Percentiles rank a stretch among this genome's conserved stretches.
phyloP scores from a whole-genome alignment of 192 early-diverging fungal genomes.

The Backusella mclennaniae region DNA sequence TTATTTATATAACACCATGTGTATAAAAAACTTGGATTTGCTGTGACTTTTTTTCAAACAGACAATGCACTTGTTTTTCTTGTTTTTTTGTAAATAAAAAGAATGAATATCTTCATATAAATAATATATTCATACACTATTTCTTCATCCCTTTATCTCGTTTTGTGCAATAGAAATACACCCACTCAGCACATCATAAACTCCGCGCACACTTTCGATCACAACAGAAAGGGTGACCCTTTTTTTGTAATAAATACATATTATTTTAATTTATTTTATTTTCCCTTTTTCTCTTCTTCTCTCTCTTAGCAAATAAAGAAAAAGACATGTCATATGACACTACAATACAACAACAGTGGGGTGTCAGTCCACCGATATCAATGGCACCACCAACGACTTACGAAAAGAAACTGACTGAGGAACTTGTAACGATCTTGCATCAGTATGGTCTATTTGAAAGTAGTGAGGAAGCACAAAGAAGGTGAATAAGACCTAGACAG shows the following conservation, averaged over 20 bases:
- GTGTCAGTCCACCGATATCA: conserved; percentile 82
- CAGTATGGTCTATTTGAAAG: conserved; percentile 84
- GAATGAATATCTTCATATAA: too few relatives aligned
- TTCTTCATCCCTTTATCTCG: too few relatives aligned
- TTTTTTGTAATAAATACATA: background rate
- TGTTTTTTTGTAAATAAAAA: too few relatives aligned
- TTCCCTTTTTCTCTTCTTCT: background rate
- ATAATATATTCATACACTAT: too few relatives aligned
- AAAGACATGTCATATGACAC: background rate
- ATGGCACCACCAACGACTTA: conserved; percentile 52
- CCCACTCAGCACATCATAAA: background rate
- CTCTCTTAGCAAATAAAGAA: background rate
- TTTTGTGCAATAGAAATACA: too few relatives aligned
- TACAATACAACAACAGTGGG: conserved; percentile 47
- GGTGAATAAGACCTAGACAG: conserved; percentile 45
- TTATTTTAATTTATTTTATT: background rate
- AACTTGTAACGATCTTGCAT: conserved; percentile 68
- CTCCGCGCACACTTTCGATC: background rate
- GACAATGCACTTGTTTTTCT: too few relatives aligned
- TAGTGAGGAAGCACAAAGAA: conserved; percentile 77
- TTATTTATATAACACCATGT: background rate
- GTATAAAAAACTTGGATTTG: too few relatives aligned
- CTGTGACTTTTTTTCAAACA: too few relatives aligned
- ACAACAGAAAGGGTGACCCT: background rate
- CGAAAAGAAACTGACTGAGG: conserved; percentile 71